Conservation (phyloP, 2,329 filamentous ascomycete genomes). For the Pseudomassariella vexata region DNA sequence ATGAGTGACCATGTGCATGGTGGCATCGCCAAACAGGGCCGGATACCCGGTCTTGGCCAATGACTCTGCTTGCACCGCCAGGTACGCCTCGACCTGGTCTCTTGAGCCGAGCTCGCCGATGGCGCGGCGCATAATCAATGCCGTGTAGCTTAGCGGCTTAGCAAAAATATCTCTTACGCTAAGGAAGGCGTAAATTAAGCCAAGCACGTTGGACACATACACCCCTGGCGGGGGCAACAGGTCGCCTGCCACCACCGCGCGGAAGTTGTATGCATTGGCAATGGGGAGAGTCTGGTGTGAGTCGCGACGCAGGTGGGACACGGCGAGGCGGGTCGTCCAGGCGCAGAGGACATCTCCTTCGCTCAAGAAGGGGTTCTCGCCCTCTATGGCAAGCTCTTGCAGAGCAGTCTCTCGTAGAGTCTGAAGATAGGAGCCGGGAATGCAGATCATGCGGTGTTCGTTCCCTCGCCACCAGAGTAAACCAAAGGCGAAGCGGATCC, state of each 20-base stretch:
- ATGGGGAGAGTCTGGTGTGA: slow-evolving; percentile 24
- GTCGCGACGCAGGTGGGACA: slow-evolving; percentile 14
- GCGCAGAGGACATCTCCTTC: slow-evolving; percentile 32
- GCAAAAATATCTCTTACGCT: slow-evolving; percentile 14
- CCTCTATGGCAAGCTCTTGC: slow-evolving; percentile 15
- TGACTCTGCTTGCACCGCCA: slow-evolving; percentile 19
- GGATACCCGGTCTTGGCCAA: slow-evolving; percentile 11
- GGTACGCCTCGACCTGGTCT: slow-evolving; percentile 19
- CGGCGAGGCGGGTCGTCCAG: slow-evolving; percentile 27
- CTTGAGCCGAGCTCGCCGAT: slow-evolving; percentile 28
- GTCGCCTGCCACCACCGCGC: slow-evolving; percentile 15
- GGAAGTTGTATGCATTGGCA: slow-evolving; percentile 26
- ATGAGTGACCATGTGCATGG: slow-evolving; percentile 25
- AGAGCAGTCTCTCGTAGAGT: slow-evolving; percentile 19
- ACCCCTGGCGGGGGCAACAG: slow-evolving; percentile 12
- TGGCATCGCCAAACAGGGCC: slow-evolving; percentile 24
- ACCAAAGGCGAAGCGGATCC: neutral
- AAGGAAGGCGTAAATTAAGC: slow-evolving; percentile 13
- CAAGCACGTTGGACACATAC: slow-evolving; percentile 15
- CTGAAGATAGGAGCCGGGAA: slow-evolving; percentile 23
- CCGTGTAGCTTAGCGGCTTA: slow-evolving; percentile 11
- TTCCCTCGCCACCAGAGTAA: neutral
- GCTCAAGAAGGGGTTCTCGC: slow-evolving; percentile 22
- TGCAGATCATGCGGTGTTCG: slow-evolving; percentile 24
- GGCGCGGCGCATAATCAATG: slow-evolving; percentile 22